phyloP scores from a whole-genome alignment of 306 rosid genomes.

The Corylus americana region DNA sequence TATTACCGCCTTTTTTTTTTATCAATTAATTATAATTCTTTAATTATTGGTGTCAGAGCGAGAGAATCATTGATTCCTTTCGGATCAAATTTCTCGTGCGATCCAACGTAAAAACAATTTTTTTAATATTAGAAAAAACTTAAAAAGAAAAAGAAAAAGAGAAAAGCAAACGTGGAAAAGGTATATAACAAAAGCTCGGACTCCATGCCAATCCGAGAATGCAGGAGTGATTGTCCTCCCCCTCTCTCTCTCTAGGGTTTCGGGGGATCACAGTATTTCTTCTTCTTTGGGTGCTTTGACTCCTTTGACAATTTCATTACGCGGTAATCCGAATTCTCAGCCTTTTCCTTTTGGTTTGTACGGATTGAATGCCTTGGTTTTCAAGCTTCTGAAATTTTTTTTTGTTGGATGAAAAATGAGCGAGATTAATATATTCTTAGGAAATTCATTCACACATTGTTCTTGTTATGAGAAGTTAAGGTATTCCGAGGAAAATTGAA shows the following conservation, averaged over 20 bases:
- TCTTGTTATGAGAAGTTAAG: slow-evolving; percentile 11
- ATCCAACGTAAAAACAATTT: no score
- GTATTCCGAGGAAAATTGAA: slow-evolving; percentile 5
- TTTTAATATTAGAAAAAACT: no score
- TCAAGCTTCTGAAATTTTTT: background rate
- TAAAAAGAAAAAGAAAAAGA: background rate
- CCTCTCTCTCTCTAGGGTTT: slow-evolving; percentile 42
- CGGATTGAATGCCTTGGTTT: background rate
- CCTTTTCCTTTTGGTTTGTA: background rate
- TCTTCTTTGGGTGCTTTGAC: background rate
- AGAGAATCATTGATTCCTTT: no score
- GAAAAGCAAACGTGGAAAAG: background rate
- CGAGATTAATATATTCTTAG: slow-evolving; percentile 4
- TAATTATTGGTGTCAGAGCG: no score
- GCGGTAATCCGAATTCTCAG: slow-evolving; percentile 58
- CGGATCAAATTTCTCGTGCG: no score
- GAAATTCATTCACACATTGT: slow-evolving; percentile 3
- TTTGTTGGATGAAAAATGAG: background rate
- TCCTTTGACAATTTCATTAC: slow-evolving; percentile 30
- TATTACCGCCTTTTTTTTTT: no score
- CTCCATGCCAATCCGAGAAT: slow-evolving; percentile 30
- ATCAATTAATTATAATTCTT: no score
- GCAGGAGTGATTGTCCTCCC: slow-evolving; percentile 25
- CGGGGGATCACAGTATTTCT: slow-evolving; percentile 32
- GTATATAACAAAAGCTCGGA: background rate